These are phyloP conservation scores for Penicillium sp. DNA, from an alignment of 2,329 filamentous ascomycete species.

Conservation along the genomic window DNA sequence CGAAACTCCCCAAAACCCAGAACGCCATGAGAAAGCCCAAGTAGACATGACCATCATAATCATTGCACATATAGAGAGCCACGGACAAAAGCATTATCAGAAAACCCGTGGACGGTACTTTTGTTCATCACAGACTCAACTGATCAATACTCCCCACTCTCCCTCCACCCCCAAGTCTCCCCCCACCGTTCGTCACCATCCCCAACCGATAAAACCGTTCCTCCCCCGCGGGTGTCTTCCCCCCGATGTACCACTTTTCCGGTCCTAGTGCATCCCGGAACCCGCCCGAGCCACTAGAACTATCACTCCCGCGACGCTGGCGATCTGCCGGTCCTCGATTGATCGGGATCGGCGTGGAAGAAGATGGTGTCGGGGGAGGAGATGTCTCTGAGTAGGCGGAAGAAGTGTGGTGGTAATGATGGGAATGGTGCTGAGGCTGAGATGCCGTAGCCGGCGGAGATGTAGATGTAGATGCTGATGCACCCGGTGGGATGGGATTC, in stretches of 20 bases:
- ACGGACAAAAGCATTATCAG: neutral
- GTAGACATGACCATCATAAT: slow-evolving; percentile 2
- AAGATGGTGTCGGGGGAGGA: slow-evolving; percentile 28
- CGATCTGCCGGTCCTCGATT: slow-evolving; percentile 35
- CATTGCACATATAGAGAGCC: neutral
- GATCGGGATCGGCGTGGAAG: slow-evolving; percentile 41
- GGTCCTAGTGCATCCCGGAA: slow-evolving; percentile 49
- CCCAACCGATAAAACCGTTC: slow-evolving; percentile 52
- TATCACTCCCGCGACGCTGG: slow-evolving; percentile 49
- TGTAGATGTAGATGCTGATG: neutral
- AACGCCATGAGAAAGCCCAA: slow-evolving; percentile 1
- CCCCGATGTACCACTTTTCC: slow-evolving; percentile 56
- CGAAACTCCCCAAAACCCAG: neutral
- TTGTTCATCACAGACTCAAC: slow-evolving; percentile 45
- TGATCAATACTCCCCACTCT: slow-evolving; percentile 51
- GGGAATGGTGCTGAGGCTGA: neutral
- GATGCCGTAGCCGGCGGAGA: neutral
- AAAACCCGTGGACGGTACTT: neutral
- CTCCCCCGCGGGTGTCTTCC: slow-evolving; percentile 48
- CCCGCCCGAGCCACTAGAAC: slow-evolving; percentile 48
- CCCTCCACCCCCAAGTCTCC: slow-evolving; percentile 41
- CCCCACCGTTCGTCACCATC: slow-evolving; percentile 48
- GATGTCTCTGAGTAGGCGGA: slow-evolving; percentile 36
- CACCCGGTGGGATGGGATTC: neutral
- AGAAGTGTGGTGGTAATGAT: slow-evolving; percentile 19